Evolutionary conservation across 2,329 filamentous ascomycete species (phyloP), one percentile per base, ranked within the genome.

Genomic region (Verticillium nubilum): DNA sequence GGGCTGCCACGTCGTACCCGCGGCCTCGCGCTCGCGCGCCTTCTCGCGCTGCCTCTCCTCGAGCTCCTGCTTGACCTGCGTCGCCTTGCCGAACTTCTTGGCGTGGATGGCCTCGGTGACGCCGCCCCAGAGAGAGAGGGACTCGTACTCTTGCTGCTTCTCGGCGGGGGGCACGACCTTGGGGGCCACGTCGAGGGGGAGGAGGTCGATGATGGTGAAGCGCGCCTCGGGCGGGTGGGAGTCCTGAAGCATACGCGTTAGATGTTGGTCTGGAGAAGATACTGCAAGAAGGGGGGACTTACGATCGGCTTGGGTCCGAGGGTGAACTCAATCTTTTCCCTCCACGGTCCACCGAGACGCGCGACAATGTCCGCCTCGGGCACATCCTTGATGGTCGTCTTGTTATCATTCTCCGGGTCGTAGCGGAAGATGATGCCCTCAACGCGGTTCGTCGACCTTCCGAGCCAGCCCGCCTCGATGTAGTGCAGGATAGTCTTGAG

Each of bases 401-500:
- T 91, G 71, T 85, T 85, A 72, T 98, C 94, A 60, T 93, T 94
- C 25, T 91, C 86, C 0, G 92, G 90, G 68, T 97, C 90, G 67
- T 97, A 97, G 56, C 84, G 88, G 81, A 97, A 99, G 59, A 98
- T 83, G 58, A 97, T 86, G 19, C 95, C 95, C 62, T 96, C 87
- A 35, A 99, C 89, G 70, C 89, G 92, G 75, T 98, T 97, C 67
- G 96, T 94, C 23, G 91, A 86, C 65, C 91, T 91, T 54, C 93
- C 91, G 29, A 98, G 82, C 93, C 95, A 99, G 56, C 93, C 92
- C 67, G 98, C 94, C 69, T 98, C 94, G 59, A 93, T 79, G 72
- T 99, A 99, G 68, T 96, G 88, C 54, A 99, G 77, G 63, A 99
- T 97, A 19, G 88, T 90, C 78, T 98, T 98, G 65, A 96, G 85